Evolutionary conservation across 129 eudicot genomes (phyloP).

Genomic region (Centaurea solstitialis): DNA sequence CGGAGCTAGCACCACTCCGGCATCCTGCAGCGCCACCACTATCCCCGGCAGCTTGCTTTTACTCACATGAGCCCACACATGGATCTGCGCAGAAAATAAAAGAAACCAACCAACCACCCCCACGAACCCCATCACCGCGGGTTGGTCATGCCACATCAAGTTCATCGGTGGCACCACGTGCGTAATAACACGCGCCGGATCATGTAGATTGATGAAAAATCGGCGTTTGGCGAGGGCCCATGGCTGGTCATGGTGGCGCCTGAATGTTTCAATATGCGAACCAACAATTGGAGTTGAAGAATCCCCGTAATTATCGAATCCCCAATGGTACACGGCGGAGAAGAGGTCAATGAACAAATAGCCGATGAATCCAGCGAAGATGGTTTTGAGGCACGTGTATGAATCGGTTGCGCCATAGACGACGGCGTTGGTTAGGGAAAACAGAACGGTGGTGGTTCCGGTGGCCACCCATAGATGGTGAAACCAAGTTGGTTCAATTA

Average conservation of each 20-base stretch:
- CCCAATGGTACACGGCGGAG: constrained; percentile 82
- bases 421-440: constrained; percentile 52
- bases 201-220: constrained; percentile 59
- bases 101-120: constrained; percentile 54
- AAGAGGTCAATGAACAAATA: constrained; percentile 65
- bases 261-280: constrained; percentile 61
- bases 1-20: constrained; percentile 59
- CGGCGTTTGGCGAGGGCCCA: constrained; percentile 52
- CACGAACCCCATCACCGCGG: constrained; percentile 45
- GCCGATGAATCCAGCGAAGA: constrained; percentile 46
- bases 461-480: constrained; percentile 64
- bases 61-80: constrained; percentile 64
- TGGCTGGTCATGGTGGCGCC: constrained; percentile 68
- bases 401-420: constrained; percentile 30
- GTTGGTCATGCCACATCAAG: constrained; percentile 35
- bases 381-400: constrained; percentile 52
- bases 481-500: constrained; percentile 60
- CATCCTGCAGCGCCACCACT: constrained; percentile 67
- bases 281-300: constrained; percentile 62
- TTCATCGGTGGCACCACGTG: constrained; percentile 42
- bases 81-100: constrained; percentile 68
- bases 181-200: constrained; percentile 44
- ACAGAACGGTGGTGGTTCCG: constrained; percentile 66
- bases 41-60: constrained; percentile 54
- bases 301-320: constrained; percentile 67